Base-by-base conservation (phyloP, 2,329 filamentous ascomycete species). In the Knufia fluminis region DNA sequence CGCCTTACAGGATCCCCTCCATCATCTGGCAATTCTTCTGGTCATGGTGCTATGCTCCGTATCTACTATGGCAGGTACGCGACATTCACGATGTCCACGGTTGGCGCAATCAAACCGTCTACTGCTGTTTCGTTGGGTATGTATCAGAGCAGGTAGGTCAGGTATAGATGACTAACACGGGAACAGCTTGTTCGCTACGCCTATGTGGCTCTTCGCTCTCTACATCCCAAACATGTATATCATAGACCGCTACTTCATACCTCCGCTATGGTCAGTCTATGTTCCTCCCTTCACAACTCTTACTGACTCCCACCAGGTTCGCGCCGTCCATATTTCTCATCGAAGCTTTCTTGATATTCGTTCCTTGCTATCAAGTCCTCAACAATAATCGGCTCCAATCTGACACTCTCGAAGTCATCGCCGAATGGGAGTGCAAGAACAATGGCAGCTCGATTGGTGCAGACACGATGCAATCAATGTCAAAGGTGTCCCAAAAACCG, bases 1-100 rank as follows among this genome's bases (percentile, higher is more conserved):
- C 42, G 42, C 20, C 19, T 22, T 23, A 10, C 17, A 60, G 75
- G 77, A 76, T 79, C 68, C 78, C 79, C 0, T 80, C 78, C 0
- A 73, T 80, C 39, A 69, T 80, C 46, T 83, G 79, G 79, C 80
- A 83, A 56, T 70, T 81, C 46, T 65, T 79, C 50, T 83, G 79
- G 79, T 72, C 78, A 12, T 82, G 77, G 73, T 61, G 80, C 39
- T 72, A 79, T 51, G 79, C 80, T 2, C 79, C 80, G 17, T 69
- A 75, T 57, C 70, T 83, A 53, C 71, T 85, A 3, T 83, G 76
- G 73, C 72, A 76, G 56, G 75, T 80, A 32, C 73, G 80, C 6
- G 67, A 71, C 19, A 78, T 85, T 56, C 71, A 71, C 24, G 82
- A 85, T 59, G 80, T 79, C 4, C 78, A 83, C 57, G 77, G 80